Base-by-base conservation (phyloP, 352 stramenopile genomes). In the Phytophthora pseudosyringae region DNA sequence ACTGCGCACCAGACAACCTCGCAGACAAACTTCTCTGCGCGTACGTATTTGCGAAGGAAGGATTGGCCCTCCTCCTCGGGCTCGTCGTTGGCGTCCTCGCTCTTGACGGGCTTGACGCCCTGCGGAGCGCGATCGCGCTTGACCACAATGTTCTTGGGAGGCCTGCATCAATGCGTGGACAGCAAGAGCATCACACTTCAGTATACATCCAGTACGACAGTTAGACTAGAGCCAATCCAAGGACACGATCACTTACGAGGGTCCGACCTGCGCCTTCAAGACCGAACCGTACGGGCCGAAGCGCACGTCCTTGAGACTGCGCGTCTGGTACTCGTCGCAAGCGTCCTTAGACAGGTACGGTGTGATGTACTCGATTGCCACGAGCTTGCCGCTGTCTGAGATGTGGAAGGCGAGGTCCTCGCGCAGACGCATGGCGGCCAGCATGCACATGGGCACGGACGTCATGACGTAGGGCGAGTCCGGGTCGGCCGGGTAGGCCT, bases 341-440 rank as follows among this genome's bases (percentile, higher is more conserved):
- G 63, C 63, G 1, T 59, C 58, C 0, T 67, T 45, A 12, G 59
- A 48, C 46, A 91, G 36, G 52, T 81, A 81, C 7, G 86, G 82
- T 55, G 86, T 93, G 40, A 91, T 73, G 65, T 91, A 95, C 59
- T 95, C 86, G 41, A 95, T 91, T 25, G 81, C 77, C 25, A 93
- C 61, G n/a, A 95, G 74, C 59, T 93, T 86, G 56, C 83, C 83
- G 38, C 70, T 79, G 63, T 91, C 83, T 43, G 83, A 89, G 31
- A 95, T 55, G 67, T 95, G 86, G 73, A 95, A 91, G 64, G 86
- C 73, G 35, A 95, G 73, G 61, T 95, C 84, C 67, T 95, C 86
- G 58, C 84, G 86, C 64, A 95, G 74, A 38, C 76, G 78, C 53
- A 81, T 88, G 35, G 80, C 82, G 5, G 76, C 83, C 36, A 95